Evolutionary conservation across 345 rosid species (phyloP), one percentile per base, ranked within the genome.

Genomic region (Ceriops tagal): DNA sequence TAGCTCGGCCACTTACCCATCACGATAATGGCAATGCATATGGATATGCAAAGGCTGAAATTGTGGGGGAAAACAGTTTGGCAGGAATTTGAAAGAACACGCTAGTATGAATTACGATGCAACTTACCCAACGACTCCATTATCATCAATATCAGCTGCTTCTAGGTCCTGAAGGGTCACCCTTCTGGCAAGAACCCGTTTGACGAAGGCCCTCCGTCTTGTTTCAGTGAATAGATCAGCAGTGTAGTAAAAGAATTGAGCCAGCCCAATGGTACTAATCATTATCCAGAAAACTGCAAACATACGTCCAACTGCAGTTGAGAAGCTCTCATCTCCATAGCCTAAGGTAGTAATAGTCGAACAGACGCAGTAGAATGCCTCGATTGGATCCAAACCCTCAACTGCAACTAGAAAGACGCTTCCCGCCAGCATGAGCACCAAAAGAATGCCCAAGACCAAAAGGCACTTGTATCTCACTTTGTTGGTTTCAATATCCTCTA

Each of bases 281-380:
- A 84, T 62, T 64, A 95, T 95, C 92, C 96, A 95, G 67, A 88
- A 62, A 61, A 83, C 73, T 16, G 91, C 97, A 46, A 95, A 95
- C 43, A 74, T 1, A 5, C 97, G 96, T 6, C 97, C 97, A 0
- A 53, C 53, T 27, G 31, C 22, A 0, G 89, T 85, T 51, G 72
- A 80, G 77, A 95, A 91, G 78, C 96, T 95, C 75, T 71, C 53
- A 60, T 95, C 99, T 0, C 99, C 96, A 69, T 84, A 95, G 16
- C 99, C 97, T 53, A 92, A 75, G 16, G 99, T 88, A 1, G 97
- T 92, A 67, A 95, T 61, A 1, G 99, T 89, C 20, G 93, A 79
- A 70, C 96, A 92, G 30, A 86, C 96, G 15, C 97, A 92, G 62
- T 95, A 93, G 71, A 93, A 81, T 2, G 96, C 88, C 13, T 89